Evolutionary conservation across 139 green algal species (phyloP).

Genomic region (Chlamydomonas schloesseri): DNA sequence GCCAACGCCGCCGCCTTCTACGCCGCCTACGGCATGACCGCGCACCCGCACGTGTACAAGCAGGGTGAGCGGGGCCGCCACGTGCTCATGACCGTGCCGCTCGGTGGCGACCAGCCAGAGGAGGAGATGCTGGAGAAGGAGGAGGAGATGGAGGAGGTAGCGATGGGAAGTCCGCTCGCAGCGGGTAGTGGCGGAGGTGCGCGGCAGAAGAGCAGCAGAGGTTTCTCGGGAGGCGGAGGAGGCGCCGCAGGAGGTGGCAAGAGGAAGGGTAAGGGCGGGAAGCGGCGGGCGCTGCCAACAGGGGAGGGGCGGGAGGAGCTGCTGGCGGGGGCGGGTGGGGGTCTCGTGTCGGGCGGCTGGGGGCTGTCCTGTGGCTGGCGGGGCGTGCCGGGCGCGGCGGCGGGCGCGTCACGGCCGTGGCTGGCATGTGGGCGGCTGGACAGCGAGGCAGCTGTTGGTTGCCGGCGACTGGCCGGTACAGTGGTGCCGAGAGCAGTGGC

Average conservation of each 20-base stretch:
- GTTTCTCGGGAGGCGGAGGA: background rate
- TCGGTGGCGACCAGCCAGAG: background rate
- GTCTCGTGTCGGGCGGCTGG: background rate
- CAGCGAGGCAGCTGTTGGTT: too few species aligned
- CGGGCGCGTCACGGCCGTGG: background rate
- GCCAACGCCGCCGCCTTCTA: constrained; percentile 53
- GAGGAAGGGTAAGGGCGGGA: constrained; percentile 13
- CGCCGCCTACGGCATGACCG: constrained; percentile 35
- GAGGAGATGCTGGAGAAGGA: too few species aligned
- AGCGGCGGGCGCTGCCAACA: constrained; percentile 32
- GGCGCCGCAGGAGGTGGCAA: background rate
- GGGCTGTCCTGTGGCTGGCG: background rate
- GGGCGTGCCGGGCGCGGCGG: too few species aligned
- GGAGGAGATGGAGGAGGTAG: too few species aligned
- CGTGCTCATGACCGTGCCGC: constrained; percentile 23
- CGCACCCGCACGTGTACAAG: background rate
- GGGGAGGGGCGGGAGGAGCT: background rate
- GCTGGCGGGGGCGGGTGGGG: background rate
- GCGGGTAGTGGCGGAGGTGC: background rate
- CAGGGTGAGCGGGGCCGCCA: constrained; percentile 32
- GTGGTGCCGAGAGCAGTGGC: too few species aligned
- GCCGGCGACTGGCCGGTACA: too few species aligned
- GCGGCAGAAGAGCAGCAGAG: background rate
- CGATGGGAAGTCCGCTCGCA: too few species aligned
- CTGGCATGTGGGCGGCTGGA: too few species aligned